Evolutionary conservation across 257 asterid species (phyloP).

Genomic region (Capsicum pubescens): DNA sequence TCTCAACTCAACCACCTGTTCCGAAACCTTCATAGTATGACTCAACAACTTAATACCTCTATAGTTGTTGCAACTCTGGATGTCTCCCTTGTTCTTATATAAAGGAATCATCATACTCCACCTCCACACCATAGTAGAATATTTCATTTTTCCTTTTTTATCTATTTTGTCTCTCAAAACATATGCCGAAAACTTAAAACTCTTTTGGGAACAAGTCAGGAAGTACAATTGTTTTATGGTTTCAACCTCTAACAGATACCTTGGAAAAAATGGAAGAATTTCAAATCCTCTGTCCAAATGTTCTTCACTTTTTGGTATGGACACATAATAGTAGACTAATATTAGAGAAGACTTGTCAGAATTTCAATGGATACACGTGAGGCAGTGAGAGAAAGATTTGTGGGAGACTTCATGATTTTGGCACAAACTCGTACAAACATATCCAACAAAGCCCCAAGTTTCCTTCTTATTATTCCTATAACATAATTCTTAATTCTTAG

Average conservation of each 20-base stretch:
- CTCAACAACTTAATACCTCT: too few species aligned
- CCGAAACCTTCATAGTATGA: too few species aligned
- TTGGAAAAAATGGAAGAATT: neutral
- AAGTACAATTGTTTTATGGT: neutral
- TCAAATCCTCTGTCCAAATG: neutral
- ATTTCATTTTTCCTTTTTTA: neutral
- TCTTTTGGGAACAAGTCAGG: slow-evolving; percentile 9
- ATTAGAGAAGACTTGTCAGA: neutral
- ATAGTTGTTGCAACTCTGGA: too few species aligned
- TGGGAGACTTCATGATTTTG: neutral
- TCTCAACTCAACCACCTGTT: too few species aligned
- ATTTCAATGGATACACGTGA: neutral
- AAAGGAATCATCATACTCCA: too few species aligned
- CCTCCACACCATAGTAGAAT: neutral
- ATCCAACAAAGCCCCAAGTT: neutral
- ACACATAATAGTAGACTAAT: neutral
- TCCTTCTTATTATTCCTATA: neutral
- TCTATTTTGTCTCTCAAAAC: neutral
- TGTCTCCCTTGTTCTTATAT: too few species aligned
- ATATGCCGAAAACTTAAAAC: neutral
- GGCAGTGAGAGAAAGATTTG: neutral
- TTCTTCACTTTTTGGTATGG: slow-evolving; percentile 3
- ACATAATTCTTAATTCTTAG: neutral
- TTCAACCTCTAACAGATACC: slow-evolving; percentile 2
- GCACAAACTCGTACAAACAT: neutral